Evolutionary conservation across 106 monocot species (phyloP).

Genomic region (Alisma plantagoaquatica): DNA sequence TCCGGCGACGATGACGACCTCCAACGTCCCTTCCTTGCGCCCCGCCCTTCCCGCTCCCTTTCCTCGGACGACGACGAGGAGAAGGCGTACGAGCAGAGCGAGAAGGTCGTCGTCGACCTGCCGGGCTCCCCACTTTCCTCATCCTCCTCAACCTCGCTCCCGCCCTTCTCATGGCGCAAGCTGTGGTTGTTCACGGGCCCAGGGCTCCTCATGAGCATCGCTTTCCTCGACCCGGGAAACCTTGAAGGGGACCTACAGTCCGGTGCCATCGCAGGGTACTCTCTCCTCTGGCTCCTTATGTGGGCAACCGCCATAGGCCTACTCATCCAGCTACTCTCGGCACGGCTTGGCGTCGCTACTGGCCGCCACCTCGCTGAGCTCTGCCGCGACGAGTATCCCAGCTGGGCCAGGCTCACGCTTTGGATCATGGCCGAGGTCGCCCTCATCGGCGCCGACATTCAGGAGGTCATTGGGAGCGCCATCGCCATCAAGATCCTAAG

Average conservation of each 20-base stretch:
- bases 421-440: conserved; percentile 72
- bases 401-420: conserved; percentile 37
- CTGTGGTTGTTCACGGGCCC: conserved; percentile 73
- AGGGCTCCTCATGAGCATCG: conserved; percentile 71
- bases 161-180: conserved; percentile 66
- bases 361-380: conserved; percentile 67
- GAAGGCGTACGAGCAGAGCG: conserved; percentile 39
- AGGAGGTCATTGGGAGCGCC: conserved; percentile 76
- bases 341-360: conserved; percentile 57
- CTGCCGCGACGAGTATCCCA: conserved; percentile 55
- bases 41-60: neutral
- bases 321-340: conserved; percentile 51
- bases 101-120: conserved; percentile 41
- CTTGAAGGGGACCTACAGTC: conserved; percentile 74
- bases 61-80: conserved; percentile 27
- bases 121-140: no score
- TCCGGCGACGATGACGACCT: neutral
- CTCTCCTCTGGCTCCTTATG: conserved; percentile 50
- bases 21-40: neutral
- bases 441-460: conserved; percentile 64
- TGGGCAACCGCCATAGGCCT: conserved; percentile 61
- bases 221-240: conserved; percentile 68
- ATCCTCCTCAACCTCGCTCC: conserved; percentile 6
- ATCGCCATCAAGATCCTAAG: conserved; percentile 66
- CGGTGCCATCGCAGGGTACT: conserved; percentile 64